Conservation (phyloP, 192 early-diverging fungal genomes). For the Coemansia sp. region DNA sequence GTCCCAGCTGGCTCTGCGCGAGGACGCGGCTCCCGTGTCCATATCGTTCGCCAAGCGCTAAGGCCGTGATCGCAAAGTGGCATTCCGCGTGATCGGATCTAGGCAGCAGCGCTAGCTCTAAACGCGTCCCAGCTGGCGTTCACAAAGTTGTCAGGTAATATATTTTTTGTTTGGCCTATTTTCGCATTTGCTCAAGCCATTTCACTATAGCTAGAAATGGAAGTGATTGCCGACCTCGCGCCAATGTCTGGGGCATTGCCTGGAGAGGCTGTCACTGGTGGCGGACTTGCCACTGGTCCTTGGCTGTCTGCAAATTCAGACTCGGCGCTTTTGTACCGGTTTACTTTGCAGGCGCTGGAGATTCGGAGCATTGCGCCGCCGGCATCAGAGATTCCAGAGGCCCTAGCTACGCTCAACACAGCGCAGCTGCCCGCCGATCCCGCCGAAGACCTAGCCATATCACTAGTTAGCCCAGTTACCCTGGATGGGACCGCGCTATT, state of each 20-base stretch:
- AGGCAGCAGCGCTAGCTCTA: no score
- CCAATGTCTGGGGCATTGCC: slow-evolving; percentile 22
- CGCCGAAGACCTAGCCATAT: slow-evolving; percentile 30
- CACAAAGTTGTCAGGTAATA: no score
- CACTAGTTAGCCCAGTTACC: slow-evolving; percentile 22
- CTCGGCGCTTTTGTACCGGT: slow-evolving; percentile 32
- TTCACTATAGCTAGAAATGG: slow-evolving; percentile 35
- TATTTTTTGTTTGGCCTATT: no score
- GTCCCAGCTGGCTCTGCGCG: slow-evolving; percentile 9
- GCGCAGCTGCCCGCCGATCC: slow-evolving; percentile 29
- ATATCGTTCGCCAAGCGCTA: slow-evolving; percentile 36
- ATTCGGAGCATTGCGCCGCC: slow-evolving; percentile 20
- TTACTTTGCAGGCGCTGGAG: slow-evolving; percentile 35
- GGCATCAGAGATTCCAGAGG: slow-evolving; percentile 17
- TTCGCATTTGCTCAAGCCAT: no score
- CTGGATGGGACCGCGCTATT: slow-evolving; percentile 22
- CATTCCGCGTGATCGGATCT: neutral
- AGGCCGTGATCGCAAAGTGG: neutral
- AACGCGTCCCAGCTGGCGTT: no score
- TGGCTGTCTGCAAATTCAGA: neutral
- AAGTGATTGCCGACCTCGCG: slow-evolving; percentile 26
- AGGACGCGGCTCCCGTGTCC: slow-evolving; percentile 16
- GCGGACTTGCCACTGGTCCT: slow-evolving; percentile 18
- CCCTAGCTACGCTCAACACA: slow-evolving; percentile 39
- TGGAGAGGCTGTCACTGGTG: slow-evolving; percentile 2